These are phyloP conservation scores for Citrus hindsii DNA, from an alignment of 345 rosid genomes.

Conservation along the genomic window DNA sequence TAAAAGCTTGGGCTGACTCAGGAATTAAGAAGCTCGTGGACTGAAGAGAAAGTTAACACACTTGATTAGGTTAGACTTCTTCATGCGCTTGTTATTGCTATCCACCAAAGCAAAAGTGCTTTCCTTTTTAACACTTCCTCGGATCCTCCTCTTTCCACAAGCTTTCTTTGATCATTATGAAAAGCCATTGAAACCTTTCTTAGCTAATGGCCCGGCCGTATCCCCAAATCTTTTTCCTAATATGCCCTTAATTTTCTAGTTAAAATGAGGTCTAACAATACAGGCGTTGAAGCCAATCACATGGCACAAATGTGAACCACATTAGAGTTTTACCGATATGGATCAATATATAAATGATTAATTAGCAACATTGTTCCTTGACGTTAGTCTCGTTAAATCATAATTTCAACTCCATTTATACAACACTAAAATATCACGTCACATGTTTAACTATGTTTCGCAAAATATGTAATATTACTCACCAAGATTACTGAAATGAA, in stretches of 20 bases:
- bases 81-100: background rate
- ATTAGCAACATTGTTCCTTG: too few species aligned
- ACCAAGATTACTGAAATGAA: too few species aligned
- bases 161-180: background rate
- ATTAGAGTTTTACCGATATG: too few species aligned
- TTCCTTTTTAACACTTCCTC: background rate
- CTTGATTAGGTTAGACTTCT: background rate
- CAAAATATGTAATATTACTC: too few species aligned
- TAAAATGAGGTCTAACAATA: too few species aligned
- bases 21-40: background rate
- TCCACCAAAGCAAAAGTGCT: conserved; percentile 8
- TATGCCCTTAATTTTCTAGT: background rate
- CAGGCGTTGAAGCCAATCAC: too few species aligned
- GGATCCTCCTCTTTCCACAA: conserved; percentile 5
- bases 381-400: too few species aligned
- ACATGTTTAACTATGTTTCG: background rate
- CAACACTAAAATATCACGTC: background rate
- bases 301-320: too few species aligned
- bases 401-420: too few species aligned
- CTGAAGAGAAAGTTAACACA: background rate
- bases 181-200: background rate
- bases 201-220: background rate
- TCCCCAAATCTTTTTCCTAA: background rate
- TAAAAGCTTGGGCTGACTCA: background rate
- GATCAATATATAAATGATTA: too few species aligned